Evolutionary conservation across 805 yeast genomes (phyloP).

Genomic region (Candida qinlingensis): DNA sequence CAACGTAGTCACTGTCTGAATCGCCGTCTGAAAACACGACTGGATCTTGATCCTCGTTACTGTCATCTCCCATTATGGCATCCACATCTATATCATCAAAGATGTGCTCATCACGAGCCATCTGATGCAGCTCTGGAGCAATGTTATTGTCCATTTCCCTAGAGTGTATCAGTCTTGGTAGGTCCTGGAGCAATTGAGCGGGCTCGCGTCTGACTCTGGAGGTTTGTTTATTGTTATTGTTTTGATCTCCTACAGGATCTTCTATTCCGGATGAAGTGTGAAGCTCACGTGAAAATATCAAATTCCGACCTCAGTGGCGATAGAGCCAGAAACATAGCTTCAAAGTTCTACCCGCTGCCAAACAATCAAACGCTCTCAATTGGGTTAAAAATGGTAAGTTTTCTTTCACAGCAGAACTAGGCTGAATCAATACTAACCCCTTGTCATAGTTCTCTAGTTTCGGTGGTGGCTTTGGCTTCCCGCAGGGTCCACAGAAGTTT

Average conservation of each 20-base stretch:
- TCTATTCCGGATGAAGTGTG: too few species aligned
- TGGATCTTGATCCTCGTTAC: conserved; percentile 11
- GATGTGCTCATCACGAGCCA: conserved; percentile 4
- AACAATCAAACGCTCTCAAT: not conserved
- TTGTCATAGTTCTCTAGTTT: conserved; percentile 32
- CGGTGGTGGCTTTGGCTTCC: conserved; percentile 20
- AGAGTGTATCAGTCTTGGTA: too few species aligned
- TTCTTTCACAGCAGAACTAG: too few species aligned
- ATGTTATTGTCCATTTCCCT: not conserved
- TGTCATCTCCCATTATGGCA: conserved; percentile 18
- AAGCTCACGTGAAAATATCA: too few species aligned
- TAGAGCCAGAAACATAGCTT: not conserved
- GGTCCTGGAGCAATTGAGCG: too few species aligned
- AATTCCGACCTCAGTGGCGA: not conserved
- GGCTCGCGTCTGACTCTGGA: too few species aligned
- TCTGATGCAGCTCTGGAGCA: conserved; percentile 5
- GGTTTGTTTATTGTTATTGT: too few species aligned
- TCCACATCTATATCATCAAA: conserved; percentile 29
- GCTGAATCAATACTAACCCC: not conserved
- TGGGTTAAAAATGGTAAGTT: not conserved
- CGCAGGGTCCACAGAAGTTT: conserved; percentile 41
- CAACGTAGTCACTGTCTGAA: conserved; percentile 10
- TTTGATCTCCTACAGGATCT: too few species aligned
- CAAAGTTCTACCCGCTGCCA: not conserved
- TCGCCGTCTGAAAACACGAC: conserved; percentile 8